A percentile compares a stretch with the other conserved stretches of the same genome.
Evolutionary conservation across 2,329 filamentous ascomycete species (phyloP).

Genomic region (Knoxdaviesia capensis): DNA sequence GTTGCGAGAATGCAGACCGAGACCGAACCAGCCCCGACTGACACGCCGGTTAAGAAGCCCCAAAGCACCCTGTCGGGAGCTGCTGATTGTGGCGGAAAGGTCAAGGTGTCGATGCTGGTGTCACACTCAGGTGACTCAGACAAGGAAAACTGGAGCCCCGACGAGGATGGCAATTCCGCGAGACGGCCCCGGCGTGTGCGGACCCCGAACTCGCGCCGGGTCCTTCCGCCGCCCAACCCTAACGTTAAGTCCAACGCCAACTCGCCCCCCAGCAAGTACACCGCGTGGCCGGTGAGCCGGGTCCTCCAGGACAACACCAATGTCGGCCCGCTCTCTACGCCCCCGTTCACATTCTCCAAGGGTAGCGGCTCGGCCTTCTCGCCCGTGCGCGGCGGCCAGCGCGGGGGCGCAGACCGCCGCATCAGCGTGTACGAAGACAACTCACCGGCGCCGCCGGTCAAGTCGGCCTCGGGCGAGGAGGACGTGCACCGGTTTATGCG

Average conservation of each 20-base stretch:
- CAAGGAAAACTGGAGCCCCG: slow-evolving; percentile 75
- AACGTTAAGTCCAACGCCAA: no score
- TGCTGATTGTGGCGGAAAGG: slow-evolving; percentile 10
- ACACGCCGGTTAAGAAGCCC: no score
- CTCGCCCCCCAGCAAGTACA: no score
- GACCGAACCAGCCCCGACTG: no score
- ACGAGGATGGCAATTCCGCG: slow-evolving; percentile 16
- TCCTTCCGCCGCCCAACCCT: slow-evolving; percentile 16
- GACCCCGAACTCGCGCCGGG: slow-evolving; percentile 2
- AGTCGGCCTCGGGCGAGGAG: slow-evolving; percentile 16
- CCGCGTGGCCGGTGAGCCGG: slow-evolving; percentile 6
- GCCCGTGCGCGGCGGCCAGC: slow-evolving; percentile 1
- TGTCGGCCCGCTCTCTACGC: no score
- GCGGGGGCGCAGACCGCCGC: slow-evolving; percentile 14
- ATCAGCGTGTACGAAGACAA: slow-evolving; percentile 15
- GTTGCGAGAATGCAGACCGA: slow-evolving; percentile 35
- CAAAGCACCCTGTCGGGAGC: no score
- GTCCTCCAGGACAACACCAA: slow-evolving; percentile 15
- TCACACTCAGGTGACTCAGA: slow-evolving; percentile 46
- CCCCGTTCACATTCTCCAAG: no score
- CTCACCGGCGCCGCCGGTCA: slow-evolving; percentile 18
- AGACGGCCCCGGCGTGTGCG: no score
- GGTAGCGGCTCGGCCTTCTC: no score
- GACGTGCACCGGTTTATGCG: slow-evolving; percentile 61
- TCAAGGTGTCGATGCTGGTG: slow-evolving; percentile 18